Conservation (phyloP, 148 eudicot species). For the Rhododendron kiyosumense region DNA sequence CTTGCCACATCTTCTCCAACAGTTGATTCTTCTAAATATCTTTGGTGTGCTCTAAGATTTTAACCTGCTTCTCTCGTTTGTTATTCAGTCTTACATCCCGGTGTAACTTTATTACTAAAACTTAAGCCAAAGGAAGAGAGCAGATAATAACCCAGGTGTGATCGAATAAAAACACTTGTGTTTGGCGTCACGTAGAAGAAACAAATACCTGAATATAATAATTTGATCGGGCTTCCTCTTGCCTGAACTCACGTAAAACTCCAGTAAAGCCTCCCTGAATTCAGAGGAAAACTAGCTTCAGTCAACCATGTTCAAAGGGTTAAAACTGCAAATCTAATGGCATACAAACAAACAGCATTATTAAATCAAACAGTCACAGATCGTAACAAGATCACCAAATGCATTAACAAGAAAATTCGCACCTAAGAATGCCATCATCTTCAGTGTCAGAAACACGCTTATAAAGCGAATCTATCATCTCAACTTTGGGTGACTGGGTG, state of each 20-base stretch:
- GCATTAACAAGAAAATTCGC: slow-evolving; percentile 3
- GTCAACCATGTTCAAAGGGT: neutral
- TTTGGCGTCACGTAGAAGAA: neutral
- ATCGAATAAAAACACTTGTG: neutral
- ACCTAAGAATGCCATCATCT: slow-evolving; percentile 74
- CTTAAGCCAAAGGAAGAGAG: neutral
- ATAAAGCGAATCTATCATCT: slow-evolving; percentile 68
- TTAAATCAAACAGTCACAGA: neutral
- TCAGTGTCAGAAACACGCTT: slow-evolving; percentile 55
- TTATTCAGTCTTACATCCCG: neutral
- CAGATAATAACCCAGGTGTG: neutral
- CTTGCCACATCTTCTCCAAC: neutral
- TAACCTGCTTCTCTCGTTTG: neutral
- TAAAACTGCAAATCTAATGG: neutral
- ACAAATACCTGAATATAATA: slow-evolving; percentile 62
- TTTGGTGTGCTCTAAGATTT: neutral
- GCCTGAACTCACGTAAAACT: slow-evolving; percentile 61
- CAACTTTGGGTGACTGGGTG: slow-evolving; percentile 68
- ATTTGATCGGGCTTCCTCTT: slow-evolving; percentile 74
- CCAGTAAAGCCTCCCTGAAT: slow-evolving; percentile 63
- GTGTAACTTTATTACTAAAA: neutral
- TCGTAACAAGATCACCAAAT: neutral
- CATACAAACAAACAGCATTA: neutral
- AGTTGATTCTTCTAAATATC: neutral
- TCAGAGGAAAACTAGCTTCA: neutral